Percentiles rank a stretch among this genome's conserved stretches.
These are phyloP conservation scores for Ampelocalamus luodianensis DNA, from an alignment of 176 grass and related monocot species.

Conservation along the genomic window DNA sequence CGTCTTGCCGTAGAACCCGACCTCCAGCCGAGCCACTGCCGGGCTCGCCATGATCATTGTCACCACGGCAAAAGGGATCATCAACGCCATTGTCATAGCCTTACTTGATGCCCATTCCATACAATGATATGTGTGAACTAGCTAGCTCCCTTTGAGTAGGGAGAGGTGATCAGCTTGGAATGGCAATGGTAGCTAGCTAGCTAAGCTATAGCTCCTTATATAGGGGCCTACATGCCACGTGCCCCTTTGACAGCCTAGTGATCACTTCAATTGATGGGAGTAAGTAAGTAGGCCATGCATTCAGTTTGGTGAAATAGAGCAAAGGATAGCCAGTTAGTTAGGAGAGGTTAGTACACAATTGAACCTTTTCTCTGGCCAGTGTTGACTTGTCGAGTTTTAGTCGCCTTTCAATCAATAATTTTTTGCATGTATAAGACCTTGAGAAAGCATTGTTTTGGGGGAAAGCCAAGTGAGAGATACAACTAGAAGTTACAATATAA, in stretches of 20 bases:
- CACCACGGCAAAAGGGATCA: neutral
- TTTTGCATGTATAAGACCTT: neutral
- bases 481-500: neutral
- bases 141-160: no score
- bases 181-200: neutral
- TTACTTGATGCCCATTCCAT: neutral
- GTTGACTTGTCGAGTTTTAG: neutral
- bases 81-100: neutral
- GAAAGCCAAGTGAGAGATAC: neutral
- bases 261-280: conserved; percentile 7
- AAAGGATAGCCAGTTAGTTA: neutral
- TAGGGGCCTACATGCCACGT: neutral
- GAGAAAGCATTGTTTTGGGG: neutral
- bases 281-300: conserved; percentile 21
- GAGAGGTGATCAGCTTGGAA: neutral
- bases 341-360: no score
- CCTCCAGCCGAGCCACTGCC: conserved; percentile 14
- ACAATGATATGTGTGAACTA: neutral
- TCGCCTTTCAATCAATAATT: neutral
- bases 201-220: neutral
- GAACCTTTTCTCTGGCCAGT: neutral
- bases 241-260: neutral
- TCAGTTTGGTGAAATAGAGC: neutral
- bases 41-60: neutral
- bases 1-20: conserved; percentile 38